These are phyloP conservation scores for Fusarium xyrophilum DNA, from an alignment of 2,329 filamentous ascomycete genomes.

Conservation along the genomic window DNA sequence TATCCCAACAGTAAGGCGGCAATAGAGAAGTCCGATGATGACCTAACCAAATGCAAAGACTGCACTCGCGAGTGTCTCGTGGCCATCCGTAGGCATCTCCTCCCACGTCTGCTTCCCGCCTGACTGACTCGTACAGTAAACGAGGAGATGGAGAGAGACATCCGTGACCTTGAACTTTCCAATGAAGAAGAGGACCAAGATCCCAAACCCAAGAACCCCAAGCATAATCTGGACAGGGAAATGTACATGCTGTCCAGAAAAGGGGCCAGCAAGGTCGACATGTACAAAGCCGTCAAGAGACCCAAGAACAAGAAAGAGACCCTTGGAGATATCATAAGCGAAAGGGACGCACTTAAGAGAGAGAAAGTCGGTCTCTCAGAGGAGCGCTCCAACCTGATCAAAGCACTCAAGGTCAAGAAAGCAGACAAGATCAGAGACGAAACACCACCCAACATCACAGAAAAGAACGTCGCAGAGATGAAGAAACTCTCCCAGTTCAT, in stretches of 20 bases:
- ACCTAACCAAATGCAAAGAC: background rate
- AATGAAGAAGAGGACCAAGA: background rate
- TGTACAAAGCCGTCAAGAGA: background rate
- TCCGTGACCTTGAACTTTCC: background rate
- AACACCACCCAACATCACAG: background rate
- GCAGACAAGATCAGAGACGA: background rate
- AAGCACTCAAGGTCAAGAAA: background rate
- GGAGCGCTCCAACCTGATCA: background rate
- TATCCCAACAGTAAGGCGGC: background rate
- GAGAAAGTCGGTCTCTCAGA: background rate
- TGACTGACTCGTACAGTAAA: background rate
- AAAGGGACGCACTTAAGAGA: background rate
- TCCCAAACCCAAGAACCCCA: background rate
- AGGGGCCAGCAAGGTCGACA: background rate
- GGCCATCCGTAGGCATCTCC: background rate
- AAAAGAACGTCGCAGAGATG: background rate
- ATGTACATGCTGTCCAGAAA: background rate
- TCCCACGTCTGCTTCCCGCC: rapidly evolving
- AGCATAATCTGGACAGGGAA: background rate
- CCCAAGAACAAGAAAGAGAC: background rate
- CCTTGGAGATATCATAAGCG: background rate
- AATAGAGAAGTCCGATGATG: background rate
- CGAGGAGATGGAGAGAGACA: background rate
- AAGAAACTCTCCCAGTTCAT: background rate
- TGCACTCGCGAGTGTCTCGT: background rate